phyloP scores from a whole-genome alignment of 139 green algal species.

The Tetradesmus obliquus region DNA sequence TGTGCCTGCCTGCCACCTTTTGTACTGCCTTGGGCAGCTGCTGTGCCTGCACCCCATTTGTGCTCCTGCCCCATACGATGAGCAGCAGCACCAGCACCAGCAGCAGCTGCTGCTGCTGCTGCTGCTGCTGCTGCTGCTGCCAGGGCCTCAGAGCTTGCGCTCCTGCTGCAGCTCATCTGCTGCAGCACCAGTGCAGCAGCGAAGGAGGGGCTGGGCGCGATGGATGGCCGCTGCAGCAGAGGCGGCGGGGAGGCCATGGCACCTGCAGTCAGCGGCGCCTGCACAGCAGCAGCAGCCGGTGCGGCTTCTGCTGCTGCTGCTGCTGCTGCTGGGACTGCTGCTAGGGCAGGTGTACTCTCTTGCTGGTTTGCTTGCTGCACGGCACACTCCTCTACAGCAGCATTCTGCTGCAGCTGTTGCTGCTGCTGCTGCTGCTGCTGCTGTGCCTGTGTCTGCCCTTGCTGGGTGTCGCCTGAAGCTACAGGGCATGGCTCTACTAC shows the following conservation, averaged over 20 bases:
- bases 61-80: neutral
- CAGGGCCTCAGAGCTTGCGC: neutral
- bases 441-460: neutral
- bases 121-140: neutral
- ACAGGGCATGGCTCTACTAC: neutral
- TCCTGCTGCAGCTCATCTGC: slow-evolving; percentile 10
- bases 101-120: neutral
- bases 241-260: neutral
- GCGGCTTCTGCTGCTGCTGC: neutral
- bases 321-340: neutral
- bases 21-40: neutral
- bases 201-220: slow-evolving; percentile 14
- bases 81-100: neutral
- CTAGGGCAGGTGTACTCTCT: too few species aligned
- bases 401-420: neutral
- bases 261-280: neutral
- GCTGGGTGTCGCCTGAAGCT: neutral
- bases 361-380: neutral
- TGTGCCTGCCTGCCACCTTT: neutral
- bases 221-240: neutral
- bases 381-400: neutral
- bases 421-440: neutral
- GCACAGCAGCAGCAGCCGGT: neutral
- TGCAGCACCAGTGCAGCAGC: slow-evolving; percentile 16
- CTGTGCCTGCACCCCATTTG: neutral